Evolutionary conservation across 805 yeast genomes (phyloP), one percentile per base, ranked within the genome.

Genomic region (Yamadazyma sp.): DNA sequence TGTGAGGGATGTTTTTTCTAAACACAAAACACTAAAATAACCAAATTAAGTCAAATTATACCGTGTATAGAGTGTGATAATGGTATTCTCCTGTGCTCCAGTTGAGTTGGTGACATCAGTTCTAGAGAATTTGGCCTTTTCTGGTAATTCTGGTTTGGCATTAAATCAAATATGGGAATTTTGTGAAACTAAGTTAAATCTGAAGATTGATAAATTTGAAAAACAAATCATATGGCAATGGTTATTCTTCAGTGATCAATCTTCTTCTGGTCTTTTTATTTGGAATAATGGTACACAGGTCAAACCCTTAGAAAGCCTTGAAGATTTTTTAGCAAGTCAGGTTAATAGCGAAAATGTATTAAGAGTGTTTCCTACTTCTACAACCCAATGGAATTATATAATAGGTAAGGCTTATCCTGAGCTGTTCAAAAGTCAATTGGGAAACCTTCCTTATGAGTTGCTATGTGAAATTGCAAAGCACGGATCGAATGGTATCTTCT

Each of bases 381-480:
- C 75, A 36, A 71, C 71, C 25, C 77, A 78, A 47, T 82, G 84
- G 69, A 48, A 66, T 12, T 69, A 65, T 31, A 55, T 83, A 26
- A 75, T 86, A 0, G 85, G 84, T 2, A 47, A 56, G 1, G 62
- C 56, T 14, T 50, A 54, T 10, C 68, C 71, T 21, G 69, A 70
- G 21, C 66, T 68, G 38, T 65, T 70, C 23, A 77, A 74, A 46
- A 65, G 71, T 32, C 56, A 67, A 4, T 51, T 83, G 19, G 87
- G 86, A 3, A 74, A 69, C 8, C 55, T 59, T 23, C 65, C 67
- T 7, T 65, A 60, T 47, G 80, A 84, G 10, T 75, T 83, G 25
- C 52, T 83, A 14, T 60, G 76, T 33, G 79, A 74, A 31, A 79
- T 83, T 35, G 84, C 88, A 0, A 72, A 68, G 39, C 52, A 73